phyloP scores from a whole-genome alignment of 768 basidiomycete genomes.

The Cubamyces sp. region DNA sequence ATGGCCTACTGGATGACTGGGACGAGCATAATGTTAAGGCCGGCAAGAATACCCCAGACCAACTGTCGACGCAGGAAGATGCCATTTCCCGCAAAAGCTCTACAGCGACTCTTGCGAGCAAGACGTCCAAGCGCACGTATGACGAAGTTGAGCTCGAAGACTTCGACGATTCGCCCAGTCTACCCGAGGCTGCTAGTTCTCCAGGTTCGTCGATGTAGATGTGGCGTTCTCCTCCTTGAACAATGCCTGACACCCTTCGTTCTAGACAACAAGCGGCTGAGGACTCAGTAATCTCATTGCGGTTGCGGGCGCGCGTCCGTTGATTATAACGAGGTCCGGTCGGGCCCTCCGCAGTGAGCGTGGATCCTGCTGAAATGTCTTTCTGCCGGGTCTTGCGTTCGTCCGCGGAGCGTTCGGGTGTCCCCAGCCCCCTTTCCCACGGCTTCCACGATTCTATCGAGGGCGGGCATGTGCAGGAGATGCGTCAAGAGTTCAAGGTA shows the following conservation, averaged over 20 bases:
- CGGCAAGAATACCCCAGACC: background rate
- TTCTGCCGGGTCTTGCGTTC: constrained; percentile 3
- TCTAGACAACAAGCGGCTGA: constrained; percentile 19
- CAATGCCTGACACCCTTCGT: background rate
- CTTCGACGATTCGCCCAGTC: constrained; percentile 19
- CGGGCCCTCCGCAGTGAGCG: constrained; percentile 15
- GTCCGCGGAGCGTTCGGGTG: background rate
- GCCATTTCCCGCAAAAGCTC: constrained; percentile 24
- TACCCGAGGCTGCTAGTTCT: constrained; percentile 5
- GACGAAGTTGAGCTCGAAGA: constrained; percentile 26
- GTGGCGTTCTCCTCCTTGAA: too few species aligned
- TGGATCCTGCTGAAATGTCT: background rate
- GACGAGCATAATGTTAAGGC: constrained; percentile 4
- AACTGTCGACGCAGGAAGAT: background rate
- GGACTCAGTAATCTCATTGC: constrained; percentile 14
- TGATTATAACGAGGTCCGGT: background rate
- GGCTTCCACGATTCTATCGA: too few species aligned
- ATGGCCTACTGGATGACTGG: constrained; percentile 16
- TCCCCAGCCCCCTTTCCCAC: too few species aligned
- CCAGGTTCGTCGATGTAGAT: constrained; percentile 10
- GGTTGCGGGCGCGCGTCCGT: background rate
- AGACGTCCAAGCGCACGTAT: constrained; percentile 25
- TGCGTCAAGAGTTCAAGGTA: too few species aligned
- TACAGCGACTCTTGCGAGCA: constrained; percentile 18
- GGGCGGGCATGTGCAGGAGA: too few species aligned